Evolutionary conservation across 768 basidiomycete genomes (phyloP).

Genomic region (Russula sp.): DNA sequence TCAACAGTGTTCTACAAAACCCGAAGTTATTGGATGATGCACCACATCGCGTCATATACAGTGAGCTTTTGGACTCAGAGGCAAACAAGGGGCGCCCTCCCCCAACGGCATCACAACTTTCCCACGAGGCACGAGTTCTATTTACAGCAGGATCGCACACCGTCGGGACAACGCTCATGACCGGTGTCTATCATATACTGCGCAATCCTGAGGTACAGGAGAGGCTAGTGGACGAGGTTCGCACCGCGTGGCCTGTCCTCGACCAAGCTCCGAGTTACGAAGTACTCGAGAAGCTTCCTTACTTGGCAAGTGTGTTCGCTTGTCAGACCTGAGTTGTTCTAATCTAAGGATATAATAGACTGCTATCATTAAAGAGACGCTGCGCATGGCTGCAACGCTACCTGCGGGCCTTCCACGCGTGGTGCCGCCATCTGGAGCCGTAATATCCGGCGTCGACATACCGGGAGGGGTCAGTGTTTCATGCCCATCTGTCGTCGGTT

Average conservation of each 20-base stretch:
- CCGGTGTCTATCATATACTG: slow-evolving; percentile 10
- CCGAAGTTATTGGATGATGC: slow-evolving; percentile 12
- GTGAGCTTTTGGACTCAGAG: slow-evolving; percentile 14
- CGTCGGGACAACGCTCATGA: slow-evolving; percentile 21
- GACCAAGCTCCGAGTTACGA: slow-evolving; percentile 17
- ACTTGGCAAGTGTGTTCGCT: slow-evolving; percentile 11
- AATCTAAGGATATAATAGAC: slow-evolving; percentile 11
- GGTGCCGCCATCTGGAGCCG: slow-evolving; percentile 18
- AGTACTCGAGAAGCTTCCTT: slow-evolving; percentile 22
- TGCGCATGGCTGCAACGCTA: slow-evolving; percentile 5
- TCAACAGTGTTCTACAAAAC: slow-evolving; percentile 5
- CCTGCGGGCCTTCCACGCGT: slow-evolving; percentile 22
- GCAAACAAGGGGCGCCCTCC: slow-evolving; percentile 8
- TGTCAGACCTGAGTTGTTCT: background rate
- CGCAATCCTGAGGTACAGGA: slow-evolving; percentile 10
- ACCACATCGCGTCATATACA: slow-evolving; percentile 23
- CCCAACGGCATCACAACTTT: slow-evolving; percentile 6
- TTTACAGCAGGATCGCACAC: slow-evolving; percentile 25
- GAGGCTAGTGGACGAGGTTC: slow-evolving; percentile 13
- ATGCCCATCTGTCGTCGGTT: background rate
- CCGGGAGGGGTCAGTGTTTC: slow-evolving; percentile 23
- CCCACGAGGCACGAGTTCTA: slow-evolving; percentile 14
- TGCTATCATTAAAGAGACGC: slow-evolving; percentile 22
- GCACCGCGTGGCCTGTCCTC: slow-evolving; percentile 16
- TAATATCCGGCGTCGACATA: slow-evolving; percentile 15